Evolutionary conservation across 768 basidiomycete genomes (phyloP), one percentile per base, ranked within the genome.

Genomic region (Auriculariales sp.): DNA sequence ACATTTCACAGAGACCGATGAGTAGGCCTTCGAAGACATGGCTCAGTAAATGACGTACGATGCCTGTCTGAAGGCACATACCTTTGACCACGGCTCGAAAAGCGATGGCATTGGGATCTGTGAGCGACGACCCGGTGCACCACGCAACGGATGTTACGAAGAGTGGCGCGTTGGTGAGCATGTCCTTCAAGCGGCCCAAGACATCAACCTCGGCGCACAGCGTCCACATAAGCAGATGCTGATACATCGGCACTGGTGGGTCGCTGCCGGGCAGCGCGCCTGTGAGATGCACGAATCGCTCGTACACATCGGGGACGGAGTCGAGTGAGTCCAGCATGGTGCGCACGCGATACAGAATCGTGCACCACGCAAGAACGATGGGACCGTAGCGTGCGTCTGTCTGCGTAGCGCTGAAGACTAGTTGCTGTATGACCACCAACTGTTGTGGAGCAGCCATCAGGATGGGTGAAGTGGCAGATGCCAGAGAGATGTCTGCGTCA

Each of bases 61-160:
- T n/a, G n/a, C n/a, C n/a, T n/a, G n/a, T n/a, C n/a, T n/a, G n/a
- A n/a, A n/a, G 35, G 3, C 3, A 60, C 69, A 29, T 36, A 88
- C 90, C 86, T 76, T 92, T 94, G 48, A 91, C 56, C 12, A 91
- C 81, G 4, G 86, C 84, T 29, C 89, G 77, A 59, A 78, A 87
- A 0, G 82, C 83, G 24, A 84, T 74, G 0, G 81, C 77, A 57
- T 92, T 90, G 1, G 82, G 78, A 56, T 85, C 82, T 9, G 78
- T 79, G 14, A 86, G 66, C 1, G 74, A 71, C 10, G 83, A 84
- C 2, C 75, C 82, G 5, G 71, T 72, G 49, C 71, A 77, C 78
- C 80, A 82, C 2, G 84, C 81, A 7, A 74, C 61, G 5, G 82
- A 68, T 10, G 83, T 82, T 14, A 87, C 84, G 54, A 90, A 88